Conservation (phyloP, 2,329 filamentous ascomycete genomes). For the Colletotrichum brevisporum region DNA sequence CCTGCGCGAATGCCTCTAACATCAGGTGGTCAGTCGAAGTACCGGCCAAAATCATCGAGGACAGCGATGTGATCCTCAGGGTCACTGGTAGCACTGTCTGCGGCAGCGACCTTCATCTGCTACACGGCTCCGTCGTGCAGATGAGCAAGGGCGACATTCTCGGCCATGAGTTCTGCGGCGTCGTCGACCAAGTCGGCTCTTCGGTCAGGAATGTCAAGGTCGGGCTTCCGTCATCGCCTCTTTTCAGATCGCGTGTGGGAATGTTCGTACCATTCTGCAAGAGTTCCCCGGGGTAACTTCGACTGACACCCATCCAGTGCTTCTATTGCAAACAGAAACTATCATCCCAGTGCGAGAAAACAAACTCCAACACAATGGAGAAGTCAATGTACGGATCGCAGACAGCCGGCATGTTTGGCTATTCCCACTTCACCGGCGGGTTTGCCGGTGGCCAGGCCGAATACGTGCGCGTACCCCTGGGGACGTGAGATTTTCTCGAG, state of each 20-base stretch:
- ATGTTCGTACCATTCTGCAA: conserved; percentile 41
- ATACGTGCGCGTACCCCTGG: conserved; percentile 85
- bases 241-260: conserved; percentile 84
- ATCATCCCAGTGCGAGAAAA: conserved; percentile 84
- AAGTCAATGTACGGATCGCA: conserved; percentile 84
- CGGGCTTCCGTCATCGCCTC: conserved; percentile 81
- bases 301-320: conserved; percentile 62
- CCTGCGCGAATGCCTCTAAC: background rate
- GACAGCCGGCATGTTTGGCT: conserved; percentile 82
- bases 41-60: conserved; percentile 79
- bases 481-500: conserved; percentile 84
- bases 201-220: conserved; percentile 66
- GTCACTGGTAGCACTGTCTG: conserved; percentile 76
- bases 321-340: conserved; percentile 85
- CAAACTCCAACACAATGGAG: conserved; percentile 79
- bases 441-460: conserved; percentile 92
- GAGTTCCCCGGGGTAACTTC: rapidly evolving
- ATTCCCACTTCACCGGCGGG: conserved; percentile 85
- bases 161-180: conserved; percentile 73
- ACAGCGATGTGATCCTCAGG: conserved; percentile 83
- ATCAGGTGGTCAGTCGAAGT: conserved; percentile 65
- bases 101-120: conserved; percentile 71
- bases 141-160: conserved; percentile 76
- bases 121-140: conserved; percentile 70
- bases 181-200: conserved; percentile 69